phyloP scores from a whole-genome alignment of 108 stramenopile species.

The Nannochloropsis granulata region DNA sequence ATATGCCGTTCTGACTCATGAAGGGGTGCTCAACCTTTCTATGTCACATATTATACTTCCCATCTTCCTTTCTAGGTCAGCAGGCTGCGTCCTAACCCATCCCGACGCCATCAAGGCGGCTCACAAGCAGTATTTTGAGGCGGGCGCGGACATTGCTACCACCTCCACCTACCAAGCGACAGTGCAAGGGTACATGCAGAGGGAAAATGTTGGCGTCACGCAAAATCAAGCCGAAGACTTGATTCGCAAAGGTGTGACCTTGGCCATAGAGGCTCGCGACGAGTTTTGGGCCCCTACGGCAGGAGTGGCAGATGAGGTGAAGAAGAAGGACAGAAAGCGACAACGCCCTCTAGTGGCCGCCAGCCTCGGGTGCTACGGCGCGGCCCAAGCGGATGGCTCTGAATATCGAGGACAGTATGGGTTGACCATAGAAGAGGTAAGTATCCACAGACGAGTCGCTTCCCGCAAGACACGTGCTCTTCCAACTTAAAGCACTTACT shows the following conservation, averaged over 20 bases:
- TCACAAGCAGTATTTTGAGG: slow-evolving; percentile 18
- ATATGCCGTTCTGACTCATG: too few relatives aligned
- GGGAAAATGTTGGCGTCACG: slow-evolving; percentile 1
- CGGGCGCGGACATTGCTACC: slow-evolving; percentile 30
- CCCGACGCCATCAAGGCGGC: slow-evolving; percentile 19
- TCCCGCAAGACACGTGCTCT: not conserved
- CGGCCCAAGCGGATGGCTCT: slow-evolving; percentile 30
- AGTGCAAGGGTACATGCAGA: slow-evolving; percentile 10
- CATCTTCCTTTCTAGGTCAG: not conserved
- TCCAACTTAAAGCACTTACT: not conserved
- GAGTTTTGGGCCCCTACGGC: not conserved
- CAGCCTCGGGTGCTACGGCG: slow-evolving; percentile 37
- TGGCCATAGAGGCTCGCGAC: slow-evolving; percentile 23
- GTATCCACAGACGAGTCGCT: not conserved
- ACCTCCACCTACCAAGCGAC: slow-evolving; percentile 36
- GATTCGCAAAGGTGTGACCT: slow-evolving; percentile 11
- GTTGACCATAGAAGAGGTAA: not conserved
- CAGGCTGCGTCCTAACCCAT: not conserved
- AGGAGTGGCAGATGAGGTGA: not conserved
- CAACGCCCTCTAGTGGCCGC: slow-evolving; percentile 22
- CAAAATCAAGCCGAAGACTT: slow-evolving; percentile 2
- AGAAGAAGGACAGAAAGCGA: not conserved
- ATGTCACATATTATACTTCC: too few relatives aligned
- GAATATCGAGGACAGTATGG: slow-evolving; percentile 35
- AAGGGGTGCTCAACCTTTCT: too few relatives aligned